Percentiles rank a stretch among this genome's conserved stretches.
Conservation (phyloP, 176 grass and related monocot genomes). For the Triticum turgidum region DNA sequence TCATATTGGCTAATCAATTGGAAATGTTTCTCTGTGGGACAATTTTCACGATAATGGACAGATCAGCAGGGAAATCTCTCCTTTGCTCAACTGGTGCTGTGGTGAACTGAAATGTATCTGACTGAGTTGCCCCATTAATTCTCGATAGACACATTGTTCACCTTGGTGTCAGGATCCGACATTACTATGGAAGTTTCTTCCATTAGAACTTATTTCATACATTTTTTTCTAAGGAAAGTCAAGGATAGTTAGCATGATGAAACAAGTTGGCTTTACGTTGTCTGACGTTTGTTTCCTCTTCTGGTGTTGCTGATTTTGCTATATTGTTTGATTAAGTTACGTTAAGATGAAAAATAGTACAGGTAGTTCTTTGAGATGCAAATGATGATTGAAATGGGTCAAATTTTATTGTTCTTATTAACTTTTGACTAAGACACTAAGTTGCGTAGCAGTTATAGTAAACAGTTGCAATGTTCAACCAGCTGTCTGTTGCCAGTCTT, state of each 20-base stretch:
- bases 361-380: not conserved
- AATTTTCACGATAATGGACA: not conserved
- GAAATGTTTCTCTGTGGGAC: not conserved
- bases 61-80: not conserved
- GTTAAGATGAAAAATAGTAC: not conserved
- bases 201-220: not conserved
- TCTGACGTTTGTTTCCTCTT: not conserved
- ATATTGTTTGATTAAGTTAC: slow-evolving; percentile 2
- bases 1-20: not conserved
- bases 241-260: not conserved
- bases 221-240: not conserved
- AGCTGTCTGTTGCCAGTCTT: not conserved
- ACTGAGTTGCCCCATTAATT: slow-evolving; percentile 1
- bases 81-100: not conserved
- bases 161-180: slow-evolving; percentile 14
- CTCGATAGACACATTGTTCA: not conserved
- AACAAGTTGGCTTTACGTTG: not conserved
- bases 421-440: not conserved
- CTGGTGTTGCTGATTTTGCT: slow-evolving; percentile 7
- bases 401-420: not conserved
- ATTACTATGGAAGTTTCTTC: not conserved
- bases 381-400: not conserved
- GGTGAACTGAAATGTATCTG: not conserved
- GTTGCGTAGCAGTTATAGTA: not conserved
- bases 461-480: not conserved